Base-by-base conservation (phyloP, 192 early-diverging fungal genomes). In the Mortierella alpina region DNA sequence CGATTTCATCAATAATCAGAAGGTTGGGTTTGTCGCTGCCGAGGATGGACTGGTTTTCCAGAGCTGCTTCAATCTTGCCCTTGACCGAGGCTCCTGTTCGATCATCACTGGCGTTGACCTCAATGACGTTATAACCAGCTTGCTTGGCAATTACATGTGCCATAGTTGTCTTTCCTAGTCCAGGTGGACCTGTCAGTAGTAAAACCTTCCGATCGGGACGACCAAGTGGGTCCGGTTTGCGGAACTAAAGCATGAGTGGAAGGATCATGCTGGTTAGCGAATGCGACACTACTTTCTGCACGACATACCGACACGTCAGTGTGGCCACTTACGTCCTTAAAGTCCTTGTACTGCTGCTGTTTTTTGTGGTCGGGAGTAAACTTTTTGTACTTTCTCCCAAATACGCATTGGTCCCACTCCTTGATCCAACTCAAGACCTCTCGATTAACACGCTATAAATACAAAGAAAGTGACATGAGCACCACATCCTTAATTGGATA, bases 101-200 rank as follows among this genome's bases (percentile, higher is more conserved):
- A 79, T 99, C 98, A 81, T 99, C 98, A 86, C 96, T 89, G 14
- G 96, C 98, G 82, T 99, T 98, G 72, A 99, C 92, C 83, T 99
- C 98, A 6, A 95, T 86, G 12, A 93, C 86, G 42, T 94, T 89
- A 82, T 99, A 99, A 7, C 97, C 97, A 22, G 93, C 91, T 82
- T 97, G 96, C 44, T 86, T 85, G 0, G 96, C 96, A 50, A 95
- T 89, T 4, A 98, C 92, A 78, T 98, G 96, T 0, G 97, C 98
- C 68, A 99, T 86, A 1, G 98, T 99, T 0, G 98, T 99, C 84
- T 99, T 99, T 59, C 96, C 97, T 59, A 96, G 87, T 12, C 98
- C 98, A 1, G 98, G 95, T 40, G 96, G 95, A 1, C 98, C 98
- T 7, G 94, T 88, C 40, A 99, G 79, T 14, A 99, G 69, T 11